Evolutionary conservation across 75 land plant genomes (phyloP).

Genomic region (Larix kaempferi): DNA sequence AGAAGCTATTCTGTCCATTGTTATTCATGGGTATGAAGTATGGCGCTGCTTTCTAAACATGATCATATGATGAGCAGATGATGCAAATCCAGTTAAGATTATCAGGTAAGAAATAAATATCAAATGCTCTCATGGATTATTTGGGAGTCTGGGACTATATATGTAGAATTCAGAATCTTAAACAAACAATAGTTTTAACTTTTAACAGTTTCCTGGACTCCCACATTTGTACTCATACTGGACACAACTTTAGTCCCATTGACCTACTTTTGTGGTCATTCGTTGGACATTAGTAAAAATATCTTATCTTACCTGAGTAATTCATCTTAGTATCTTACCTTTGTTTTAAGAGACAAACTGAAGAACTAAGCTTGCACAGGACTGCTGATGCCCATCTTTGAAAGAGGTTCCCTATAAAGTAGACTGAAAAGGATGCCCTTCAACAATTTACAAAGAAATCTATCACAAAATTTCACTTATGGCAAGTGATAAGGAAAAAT

Average conservation of each 20-base stretch:
- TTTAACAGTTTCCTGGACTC: background rate
- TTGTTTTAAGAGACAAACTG: too few species aligned
- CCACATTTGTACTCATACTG: too few species aligned
- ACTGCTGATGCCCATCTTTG: too few species aligned
- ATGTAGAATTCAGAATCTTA: background rate
- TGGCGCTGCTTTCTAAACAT: background rate
- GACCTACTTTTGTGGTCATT: too few species aligned
- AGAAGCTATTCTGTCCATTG: background rate
- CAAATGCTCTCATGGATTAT: background rate
- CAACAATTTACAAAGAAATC: background rate
- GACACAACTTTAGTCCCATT: too few species aligned
- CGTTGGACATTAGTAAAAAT: too few species aligned
- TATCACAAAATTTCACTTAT: background rate
- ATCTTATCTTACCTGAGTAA: too few species aligned
- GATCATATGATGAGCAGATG: background rate
- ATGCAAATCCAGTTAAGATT: background rate
- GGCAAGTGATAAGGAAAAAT: background rate
- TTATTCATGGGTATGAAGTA: background rate
- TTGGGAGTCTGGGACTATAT: background rate
- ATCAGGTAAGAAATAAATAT: background rate
- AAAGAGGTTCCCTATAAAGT: too few species aligned
- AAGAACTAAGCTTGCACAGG: too few species aligned
- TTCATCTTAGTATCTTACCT: too few species aligned
- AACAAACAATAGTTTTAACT: background rate
- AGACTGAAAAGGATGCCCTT: background rate